Conservation (phyloP, 2,329 filamentous ascomycete genomes). For the Ciborinia camelliae region DNA sequence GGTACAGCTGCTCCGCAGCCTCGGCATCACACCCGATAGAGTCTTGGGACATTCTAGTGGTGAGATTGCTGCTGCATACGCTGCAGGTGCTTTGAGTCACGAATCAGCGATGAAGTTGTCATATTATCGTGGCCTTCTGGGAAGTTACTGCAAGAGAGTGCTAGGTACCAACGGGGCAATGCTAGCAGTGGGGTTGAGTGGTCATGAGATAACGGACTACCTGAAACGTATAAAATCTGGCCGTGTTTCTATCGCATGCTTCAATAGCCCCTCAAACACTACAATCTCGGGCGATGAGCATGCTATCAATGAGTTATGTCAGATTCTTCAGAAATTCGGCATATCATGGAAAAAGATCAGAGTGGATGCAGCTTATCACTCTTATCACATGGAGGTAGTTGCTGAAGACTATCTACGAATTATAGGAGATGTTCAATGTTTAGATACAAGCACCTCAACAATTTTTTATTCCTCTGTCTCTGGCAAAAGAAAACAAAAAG, state of each 20-base stretch:
- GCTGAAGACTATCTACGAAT: conserved; percentile 26
- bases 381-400: conserved; percentile 34
- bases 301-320: conserved; percentile 21
- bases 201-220: conserved; percentile 25
- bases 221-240: conserved; percentile 8
- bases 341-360: conserved; percentile 25
- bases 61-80: conserved; percentile 49
- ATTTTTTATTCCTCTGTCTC: conserved; percentile 3
- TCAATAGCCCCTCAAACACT: conserved; percentile 28
- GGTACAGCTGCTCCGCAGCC: conserved; percentile 43
- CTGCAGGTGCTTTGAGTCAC: conserved; percentile 35
- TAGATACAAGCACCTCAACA: background rate
- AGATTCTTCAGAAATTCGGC: conserved; percentile 23
- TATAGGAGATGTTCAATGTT: background rate
- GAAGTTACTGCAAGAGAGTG: conserved; percentile 32
- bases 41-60: conserved; percentile 47
- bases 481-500: background rate
- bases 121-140: conserved; percentile 35
- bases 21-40: conserved; percentile 40
- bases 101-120: conserved; percentile 29
- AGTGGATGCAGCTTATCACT: conserved; percentile 33
- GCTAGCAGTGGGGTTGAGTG: conserved; percentile 44
- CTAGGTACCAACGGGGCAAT: conserved; percentile 44
- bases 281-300: conserved; percentile 27
- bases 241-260: conserved; percentile 32